These are phyloP conservation scores for Thalassiosira oceanica DNA, from an alignment of 352 stramenopile genomes.

Conservation along the genomic window DNA sequence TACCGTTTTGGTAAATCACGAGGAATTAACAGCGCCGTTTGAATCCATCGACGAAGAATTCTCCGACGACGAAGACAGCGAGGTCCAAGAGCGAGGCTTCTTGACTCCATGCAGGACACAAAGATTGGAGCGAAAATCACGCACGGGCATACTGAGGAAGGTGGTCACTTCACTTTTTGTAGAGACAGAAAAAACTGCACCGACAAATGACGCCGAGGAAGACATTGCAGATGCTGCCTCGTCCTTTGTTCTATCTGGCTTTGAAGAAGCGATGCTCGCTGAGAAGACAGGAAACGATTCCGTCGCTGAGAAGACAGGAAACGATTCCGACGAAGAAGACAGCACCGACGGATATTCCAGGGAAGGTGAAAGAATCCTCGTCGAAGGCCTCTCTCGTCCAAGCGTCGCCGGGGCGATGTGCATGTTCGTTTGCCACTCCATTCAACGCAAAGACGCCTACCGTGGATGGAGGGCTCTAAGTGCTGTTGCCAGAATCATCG, in stretches of 20 bases:
- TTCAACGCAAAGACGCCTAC: slow-evolving; percentile 10
- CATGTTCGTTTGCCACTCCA: slow-evolving; percentile 25
- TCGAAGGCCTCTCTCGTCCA: no score
- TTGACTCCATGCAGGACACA: slow-evolving; percentile 13
- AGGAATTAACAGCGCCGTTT: no score
- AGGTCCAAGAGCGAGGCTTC: slow-evolving; percentile 8
- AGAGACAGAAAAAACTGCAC: no score
- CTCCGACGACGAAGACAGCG: slow-evolving; percentile 10
- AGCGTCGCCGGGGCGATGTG: slow-evolving; percentile 37
- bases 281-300: no score
- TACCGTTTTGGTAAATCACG: no score
- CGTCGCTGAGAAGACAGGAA: no score
- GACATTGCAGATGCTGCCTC: slow-evolving; percentile 40
- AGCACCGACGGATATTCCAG: no score
- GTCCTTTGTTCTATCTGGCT: slow-evolving; percentile 50
- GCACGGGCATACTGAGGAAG: slow-evolving; percentile 31
- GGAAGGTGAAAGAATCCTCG: no score
- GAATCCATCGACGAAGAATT: slow-evolving; percentile 18
- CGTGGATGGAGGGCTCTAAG: slow-evolving; percentile 35
- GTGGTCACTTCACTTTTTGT: slow-evolving; percentile 24
- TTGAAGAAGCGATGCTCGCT: no score
- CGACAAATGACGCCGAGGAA: slow-evolving; percentile 22
- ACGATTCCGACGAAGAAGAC: no score
- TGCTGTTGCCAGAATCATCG: slow-evolving; percentile 35
- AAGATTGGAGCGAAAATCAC: slow-evolving; percentile 3